phyloP scores from a whole-genome alignment of 257 asterid genomes.

The Solanum chiquidenum region DNA sequence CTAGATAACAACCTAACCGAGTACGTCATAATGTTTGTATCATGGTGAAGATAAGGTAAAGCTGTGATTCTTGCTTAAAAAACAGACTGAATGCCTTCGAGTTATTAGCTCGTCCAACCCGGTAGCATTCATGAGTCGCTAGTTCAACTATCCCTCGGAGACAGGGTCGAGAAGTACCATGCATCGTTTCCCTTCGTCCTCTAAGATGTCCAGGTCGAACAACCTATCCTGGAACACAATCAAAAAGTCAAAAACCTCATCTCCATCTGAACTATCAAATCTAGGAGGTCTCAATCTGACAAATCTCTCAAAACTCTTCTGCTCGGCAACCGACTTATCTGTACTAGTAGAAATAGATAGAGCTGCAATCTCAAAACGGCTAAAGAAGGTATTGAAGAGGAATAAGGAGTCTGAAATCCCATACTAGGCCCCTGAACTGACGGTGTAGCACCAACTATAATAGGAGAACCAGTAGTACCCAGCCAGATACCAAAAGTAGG shows the following conservation, averaged over 20 bases:
- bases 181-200: background rate
- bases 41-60: too few species aligned
- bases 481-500: fast-evolving
- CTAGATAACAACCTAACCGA: too few species aligned
- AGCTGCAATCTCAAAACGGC: background rate
- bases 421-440: background rate
- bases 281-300: background rate
- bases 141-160: too few species aligned
- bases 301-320: too few species aligned
- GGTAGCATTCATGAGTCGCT: too few species aligned
- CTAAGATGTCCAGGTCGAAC: background rate
- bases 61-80: too few species aligned
- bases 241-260: background rate
- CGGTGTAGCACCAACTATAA: background rate
- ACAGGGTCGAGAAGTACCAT: too few species aligned
- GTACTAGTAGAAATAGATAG: background rate
- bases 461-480: background rate
- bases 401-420: background rate
- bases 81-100: too few species aligned
- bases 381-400: background rate
- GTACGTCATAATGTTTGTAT: too few species aligned
- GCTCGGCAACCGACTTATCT: fast-evolving
- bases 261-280: background rate
- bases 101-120: too few species aligned
- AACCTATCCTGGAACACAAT: too few species aligned